Percentiles rank a stretch among this genome's conserved stretches.
These are phyloP conservation scores for Calendula officinalis DNA, from an alignment of 129 eudicot genomes.

Conservation along the genomic window DNA sequence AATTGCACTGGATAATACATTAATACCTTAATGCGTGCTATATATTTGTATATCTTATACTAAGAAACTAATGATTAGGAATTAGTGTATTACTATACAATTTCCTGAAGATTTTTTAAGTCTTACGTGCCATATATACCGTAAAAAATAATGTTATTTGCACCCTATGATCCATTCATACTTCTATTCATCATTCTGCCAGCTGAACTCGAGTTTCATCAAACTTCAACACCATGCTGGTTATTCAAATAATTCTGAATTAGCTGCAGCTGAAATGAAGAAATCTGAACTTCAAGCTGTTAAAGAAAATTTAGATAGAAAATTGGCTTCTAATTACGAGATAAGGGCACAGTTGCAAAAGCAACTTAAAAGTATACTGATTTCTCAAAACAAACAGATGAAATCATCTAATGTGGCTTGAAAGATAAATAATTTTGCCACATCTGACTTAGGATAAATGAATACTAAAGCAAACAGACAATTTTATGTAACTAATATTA, in stretches of 20 bases:
- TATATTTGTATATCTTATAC: background rate
- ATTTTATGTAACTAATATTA: background rate
- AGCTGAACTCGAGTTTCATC: constrained; percentile 45
- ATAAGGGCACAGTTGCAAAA: constrained; percentile 44
- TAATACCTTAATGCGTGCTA: background rate
- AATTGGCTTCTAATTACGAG: constrained; percentile 44
- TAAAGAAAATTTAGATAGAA: constrained; percentile 41
- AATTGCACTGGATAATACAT: background rate
- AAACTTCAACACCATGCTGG: constrained; percentile 43
- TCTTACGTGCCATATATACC: background rate
- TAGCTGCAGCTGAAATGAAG: constrained; percentile 53
- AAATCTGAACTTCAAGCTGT: constrained; percentile 48
- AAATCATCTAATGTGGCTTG: constrained; percentile 4
- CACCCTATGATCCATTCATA: constrained; percentile 12
- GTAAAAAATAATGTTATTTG: background rate
- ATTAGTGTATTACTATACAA: background rate
- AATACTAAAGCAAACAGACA: constrained; percentile 14
- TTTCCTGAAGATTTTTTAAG: background rate
- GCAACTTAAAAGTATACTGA: constrained; percentile 48
- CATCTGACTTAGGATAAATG: constrained; percentile 1
- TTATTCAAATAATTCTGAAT: constrained; percentile 32
- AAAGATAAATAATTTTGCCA: constrained; percentile 5
- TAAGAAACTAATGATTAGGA: constrained; percentile 5
- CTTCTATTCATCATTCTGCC: constrained; percentile 18
- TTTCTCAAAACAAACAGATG: constrained; percentile 29